phyloP scores from a whole-genome alignment of 768 basidiomycete genomes.

The Mycena belliarum region DNA sequence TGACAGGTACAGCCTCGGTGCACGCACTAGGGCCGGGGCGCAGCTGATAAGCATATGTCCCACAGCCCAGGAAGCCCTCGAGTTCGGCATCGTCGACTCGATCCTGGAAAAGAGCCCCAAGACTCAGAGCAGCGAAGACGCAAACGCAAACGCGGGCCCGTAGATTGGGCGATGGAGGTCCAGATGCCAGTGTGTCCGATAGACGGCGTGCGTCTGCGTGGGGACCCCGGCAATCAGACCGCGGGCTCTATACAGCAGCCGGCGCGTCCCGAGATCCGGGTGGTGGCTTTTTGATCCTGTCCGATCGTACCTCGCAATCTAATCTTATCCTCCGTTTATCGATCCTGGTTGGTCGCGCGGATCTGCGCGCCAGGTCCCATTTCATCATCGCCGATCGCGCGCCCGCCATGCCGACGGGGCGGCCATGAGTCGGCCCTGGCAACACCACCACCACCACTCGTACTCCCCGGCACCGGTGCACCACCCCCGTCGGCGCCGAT shows the following conservation, averaged over 20 bases:
- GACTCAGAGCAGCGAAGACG: too few relatives aligned
- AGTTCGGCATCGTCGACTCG: conserved; percentile 92
- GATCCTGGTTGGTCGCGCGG: background rate
- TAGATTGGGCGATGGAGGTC: background rate
- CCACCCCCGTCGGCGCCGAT: too few relatives aligned
- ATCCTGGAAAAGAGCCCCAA: conserved; percentile 80
- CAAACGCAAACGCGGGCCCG: conserved; percentile 36
- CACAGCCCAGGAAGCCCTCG: conserved; percentile 81
- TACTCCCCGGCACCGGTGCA: background rate
- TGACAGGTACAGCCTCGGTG: conserved; percentile 63
- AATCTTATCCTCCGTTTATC: too few relatives aligned
- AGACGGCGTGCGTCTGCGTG: background rate
- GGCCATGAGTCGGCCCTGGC: too few relatives aligned
- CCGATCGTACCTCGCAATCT: conserved; percentile 7
- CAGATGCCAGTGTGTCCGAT: background rate
- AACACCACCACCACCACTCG: too few relatives aligned
- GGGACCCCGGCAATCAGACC: conserved; percentile 14
- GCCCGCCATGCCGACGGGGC: too few relatives aligned
- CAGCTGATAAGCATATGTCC: conserved; percentile 24
- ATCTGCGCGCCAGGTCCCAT: too few relatives aligned
- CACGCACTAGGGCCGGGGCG: conserved; percentile 8
- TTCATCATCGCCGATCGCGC: background rate
- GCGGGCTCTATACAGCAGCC: background rate
- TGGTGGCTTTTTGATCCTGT: background rate
- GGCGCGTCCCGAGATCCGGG: background rate